Base-by-base conservation (phyloP, 257 asterid genomes). In the Gentiana macrophylla region DNA sequence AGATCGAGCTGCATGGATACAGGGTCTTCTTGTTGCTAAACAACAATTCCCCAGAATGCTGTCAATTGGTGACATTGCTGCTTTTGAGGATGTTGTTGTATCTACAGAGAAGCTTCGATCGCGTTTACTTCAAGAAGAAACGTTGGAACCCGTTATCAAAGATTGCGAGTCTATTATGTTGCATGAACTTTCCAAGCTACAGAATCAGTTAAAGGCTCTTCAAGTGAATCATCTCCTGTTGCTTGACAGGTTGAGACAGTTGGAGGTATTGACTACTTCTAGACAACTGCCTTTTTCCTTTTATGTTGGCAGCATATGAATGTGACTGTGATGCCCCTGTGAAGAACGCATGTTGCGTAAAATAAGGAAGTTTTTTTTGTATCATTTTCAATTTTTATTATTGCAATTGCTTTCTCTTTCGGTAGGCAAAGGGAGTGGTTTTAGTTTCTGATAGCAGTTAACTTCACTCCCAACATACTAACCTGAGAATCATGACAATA, bases 1-100 rank as follows among this genome's bases (percentile, higher is more conserved):
- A 64, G 99, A 83, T 63, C 71, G 99, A 57, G 79, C 94, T 55
- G 72, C 85, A 32, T 92, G 99, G 99, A 81, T 92, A 60, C 97
- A 92, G 64, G 96, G 91, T 4, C 94, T 92, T 72, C 71, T 84
- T 69, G 77, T 61, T 74, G 94, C 99, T 61, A 92, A 92, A 75
- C 97, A 83, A 71, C 86, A 82, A 66, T 88, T 88, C 71, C 97
- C 99, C 47, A 79, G 99, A 67, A 67, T 88, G 61, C 70, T 85
- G 72, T 81, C 95, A 47, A 92, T 95, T 77, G 78, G 70, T 56
- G 99, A 92, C 62, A 69, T 92, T 54, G 83, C 80, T 50, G 75
- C 86, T 60, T 81, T 94, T 35, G 93, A 80, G 71, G 95, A 92
- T 60, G 75, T 88, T 71, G 80, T 81, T 75, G 86, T 88, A 56